Conservation (phyloP, 1,284 basidiomycete genomes). For the Ustilago bromivora region DNA sequence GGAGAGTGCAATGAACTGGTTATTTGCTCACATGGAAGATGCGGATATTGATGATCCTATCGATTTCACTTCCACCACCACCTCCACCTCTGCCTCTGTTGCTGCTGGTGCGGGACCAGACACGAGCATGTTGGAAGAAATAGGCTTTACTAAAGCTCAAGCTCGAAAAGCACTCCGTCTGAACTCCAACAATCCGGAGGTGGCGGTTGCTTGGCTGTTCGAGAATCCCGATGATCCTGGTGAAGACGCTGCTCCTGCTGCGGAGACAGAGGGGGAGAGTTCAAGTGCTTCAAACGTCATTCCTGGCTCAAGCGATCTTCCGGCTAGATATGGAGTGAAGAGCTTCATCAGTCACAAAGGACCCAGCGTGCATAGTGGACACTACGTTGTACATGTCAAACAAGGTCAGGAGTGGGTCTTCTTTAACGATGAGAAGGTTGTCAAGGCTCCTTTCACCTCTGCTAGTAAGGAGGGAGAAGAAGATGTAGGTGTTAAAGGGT, state of each 20-base stretch:
- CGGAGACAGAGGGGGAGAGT: conserved; percentile 5
- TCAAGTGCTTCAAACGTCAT: conserved; percentile 21
- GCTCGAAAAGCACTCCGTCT: conserved; percentile 88
- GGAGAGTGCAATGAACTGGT: conserved; percentile 92
- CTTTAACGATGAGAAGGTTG: conserved; percentile 60
- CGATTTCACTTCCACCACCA: conserved; percentile 21
- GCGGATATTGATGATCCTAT: conserved; percentile 89
- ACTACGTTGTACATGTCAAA: conserved; percentile 87
- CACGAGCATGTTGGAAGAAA: conserved; percentile 79
- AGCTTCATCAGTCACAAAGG: conserved; percentile 98
- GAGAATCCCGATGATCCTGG: conserved; percentile 89
- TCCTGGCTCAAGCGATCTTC: conserved; percentile 72
- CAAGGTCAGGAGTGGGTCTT: conserved; percentile 56
- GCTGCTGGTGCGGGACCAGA: conserved; percentile 65
- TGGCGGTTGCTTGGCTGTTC: conserved; percentile 97
- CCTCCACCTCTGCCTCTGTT: conserved; percentile 36
- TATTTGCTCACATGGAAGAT: conserved; percentile 95
- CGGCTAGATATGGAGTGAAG: conserved; percentile 83
- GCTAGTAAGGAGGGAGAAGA: conserved; percentile 13
- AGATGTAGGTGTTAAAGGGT: conserved; percentile 47
- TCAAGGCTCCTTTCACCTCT: conserved; percentile 43
- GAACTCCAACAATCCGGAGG: conserved; percentile 83
- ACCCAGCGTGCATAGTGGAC: conserved; percentile 78
- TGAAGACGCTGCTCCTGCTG: conserved; percentile 71
- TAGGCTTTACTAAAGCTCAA: conserved; percentile 90